Evolutionary conservation across 768 basidiomycete genomes (phyloP), one percentile per base, ranked within the genome.

Genomic region (Gyrodon lividus): DNA sequence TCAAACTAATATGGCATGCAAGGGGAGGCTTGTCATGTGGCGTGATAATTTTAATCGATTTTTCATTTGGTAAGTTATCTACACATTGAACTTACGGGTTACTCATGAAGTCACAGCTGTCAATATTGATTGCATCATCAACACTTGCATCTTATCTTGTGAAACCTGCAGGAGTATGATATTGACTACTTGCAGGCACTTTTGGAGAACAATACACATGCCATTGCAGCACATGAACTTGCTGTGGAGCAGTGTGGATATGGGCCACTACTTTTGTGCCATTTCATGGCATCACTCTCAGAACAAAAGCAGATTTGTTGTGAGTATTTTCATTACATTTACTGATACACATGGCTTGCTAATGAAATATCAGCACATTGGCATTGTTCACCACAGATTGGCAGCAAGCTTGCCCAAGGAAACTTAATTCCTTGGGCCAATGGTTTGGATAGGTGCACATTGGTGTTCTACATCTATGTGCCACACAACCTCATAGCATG

Each of bases 201-300:
- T 0, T 42, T 67, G 17, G 33, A 43, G 17, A 17, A 50, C 16
- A n/a, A 38, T 13, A 17, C 48, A 20, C n/a, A 20, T 10, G 12
- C 31, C 20, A 55, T 55, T 49, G 5, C 31, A 3, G 6, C 6
- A 6, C 43, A 43, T 42, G 49, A 58, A 33, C 10, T 23, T n/a
- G 16, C 19, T 9, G 55, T 52, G 2, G 33, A 17, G 20, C n/a
- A n/a, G 3, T 7, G 26, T 14, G 58, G 58, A 7, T 67, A 65
- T 54, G 63, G 65, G 1, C 65, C 63, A 4, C 55, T 55, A 7
- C 28, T 41, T 9, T 53, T 54, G 2, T 65, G 65, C 23, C 2
- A n/a, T 2, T 59, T 55, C 28, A 33, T 44, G 26, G 60, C 60
- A 1, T 48, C 61, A 9, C 50, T 56, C 10, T 55, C 52, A 6